A percentile compares a stretch with the other conserved stretches of the same genome.
These are phyloP conservation scores for Solanum etuberosum DNA, from an alignment of 257 asterid genomes.

Conservation along the genomic window DNA sequence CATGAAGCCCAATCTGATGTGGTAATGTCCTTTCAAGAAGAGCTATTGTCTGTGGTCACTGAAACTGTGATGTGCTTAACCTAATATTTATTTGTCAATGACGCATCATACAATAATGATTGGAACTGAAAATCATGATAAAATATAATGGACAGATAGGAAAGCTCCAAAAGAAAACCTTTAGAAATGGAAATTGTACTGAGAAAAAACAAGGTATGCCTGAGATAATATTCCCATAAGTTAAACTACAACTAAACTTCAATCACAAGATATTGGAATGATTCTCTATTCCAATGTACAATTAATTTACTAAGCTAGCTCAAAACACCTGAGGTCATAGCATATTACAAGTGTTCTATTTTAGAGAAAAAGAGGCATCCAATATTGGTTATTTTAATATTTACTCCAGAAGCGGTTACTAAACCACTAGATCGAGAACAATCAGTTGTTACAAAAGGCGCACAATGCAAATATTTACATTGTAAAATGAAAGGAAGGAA, in stretches of 20 bases:
- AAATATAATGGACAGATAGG: not conserved
- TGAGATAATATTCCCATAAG: not conserved
- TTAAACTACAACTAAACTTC: not conserved
- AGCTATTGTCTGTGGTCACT: not conserved
- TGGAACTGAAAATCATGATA: not conserved
- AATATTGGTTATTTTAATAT: not conserved
- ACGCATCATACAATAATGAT: not conserved
- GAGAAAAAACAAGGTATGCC: not conserved
- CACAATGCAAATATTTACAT: not conserved
- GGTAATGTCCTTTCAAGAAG: not conserved
- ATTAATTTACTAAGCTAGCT: not conserved
- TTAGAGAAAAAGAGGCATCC: not conserved
- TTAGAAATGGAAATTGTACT: not conserved
- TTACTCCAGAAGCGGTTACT: not conserved
- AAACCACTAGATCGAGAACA: not conserved
- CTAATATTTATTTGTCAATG: not conserved
- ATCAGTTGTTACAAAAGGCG: not conserved
- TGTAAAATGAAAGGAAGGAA: not conserved
- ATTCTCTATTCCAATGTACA: not conserved
- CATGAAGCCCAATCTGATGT: not conserved
- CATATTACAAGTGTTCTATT: not conserved
- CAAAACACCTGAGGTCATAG: not conserved
- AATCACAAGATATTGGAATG: not conserved
- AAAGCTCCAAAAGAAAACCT: not conserved
- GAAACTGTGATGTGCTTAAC: not conserved